Base-by-base conservation (phyloP, 176 grass and related monocot species). In the Bonia amplexicaulis region DNA sequence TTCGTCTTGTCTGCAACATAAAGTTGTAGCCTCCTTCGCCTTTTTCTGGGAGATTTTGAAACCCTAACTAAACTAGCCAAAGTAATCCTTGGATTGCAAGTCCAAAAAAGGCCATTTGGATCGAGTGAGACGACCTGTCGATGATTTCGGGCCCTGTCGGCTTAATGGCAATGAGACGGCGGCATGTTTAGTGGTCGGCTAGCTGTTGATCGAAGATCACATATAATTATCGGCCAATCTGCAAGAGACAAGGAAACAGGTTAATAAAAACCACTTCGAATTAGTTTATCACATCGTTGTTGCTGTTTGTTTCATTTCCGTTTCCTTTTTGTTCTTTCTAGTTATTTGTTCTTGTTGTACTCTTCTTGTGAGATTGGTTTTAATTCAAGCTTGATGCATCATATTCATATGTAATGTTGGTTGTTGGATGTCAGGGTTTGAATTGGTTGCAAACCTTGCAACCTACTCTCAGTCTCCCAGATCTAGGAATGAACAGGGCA, bases 181-280 rank as follows among this genome's bases (percentile, higher is more conserved):
- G 66, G 83, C 83, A 82, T 77, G 82, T 90, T 86, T 90, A 82
- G 42, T 46, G 88, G 78, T 23, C 76, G 66, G 9, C 33, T 58
- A 78, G n/a, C n/a, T n/a, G n/a, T n/a, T n/a, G n/a, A n/a, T 45
- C 49, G 68, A 45, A 71, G 35, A 74, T 74, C 51, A 73, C 33
- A 41, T 14, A 44, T 26, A 53, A 63, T 71, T 68, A 20, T 62
- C 42, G 1, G 13, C 49, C 27, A 40, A 51, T 41, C 87, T 35
- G 14, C 61, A 49, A 22, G 41, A 0, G 77, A 69, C 51, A 67
- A 23, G 16, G 51, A 67, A 73, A 11, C 14, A 51, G 59, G 68
- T 37, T 57, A 81, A 89, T 46, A 49, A 37, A 41, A 74, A 72
- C 59, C 20, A 58, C 82, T 51, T 13, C 57, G 13, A 66, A 54